Percentiles rank a stretch among this genome's conserved stretches.
Conservation (phyloP, 1,284 basidiomycete species). For the Apiotrichum mycotoxinovorans region DNA sequence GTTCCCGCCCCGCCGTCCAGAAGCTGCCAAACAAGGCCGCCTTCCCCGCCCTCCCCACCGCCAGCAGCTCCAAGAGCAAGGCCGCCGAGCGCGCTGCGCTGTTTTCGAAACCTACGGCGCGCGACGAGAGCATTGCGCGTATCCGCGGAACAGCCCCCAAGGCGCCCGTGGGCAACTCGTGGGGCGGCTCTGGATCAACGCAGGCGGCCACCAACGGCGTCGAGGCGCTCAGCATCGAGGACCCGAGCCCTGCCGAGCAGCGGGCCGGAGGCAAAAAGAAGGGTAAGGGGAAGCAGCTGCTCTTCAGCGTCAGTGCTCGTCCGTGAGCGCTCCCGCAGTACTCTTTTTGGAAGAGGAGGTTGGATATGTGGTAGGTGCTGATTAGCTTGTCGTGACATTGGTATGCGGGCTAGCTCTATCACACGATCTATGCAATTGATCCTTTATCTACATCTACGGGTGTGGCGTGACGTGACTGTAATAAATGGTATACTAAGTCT, state of each 20-base stretch:
- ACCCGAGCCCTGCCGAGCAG: neutral
- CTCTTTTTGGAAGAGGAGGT: too few relatives aligned
- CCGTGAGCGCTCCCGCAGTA: too few relatives aligned
- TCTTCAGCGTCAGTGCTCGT: conserved; percentile 60
- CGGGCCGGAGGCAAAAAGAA: conserved; percentile 51
- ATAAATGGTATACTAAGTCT: too few relatives aligned
- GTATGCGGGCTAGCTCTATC: too few relatives aligned
- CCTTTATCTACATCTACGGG: too few relatives aligned
- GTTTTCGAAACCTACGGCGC: conserved; percentile 56
- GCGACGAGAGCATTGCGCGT: conserved; percentile 65
- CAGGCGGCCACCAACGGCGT: conserved; percentile 12
- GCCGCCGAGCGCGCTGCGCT: conserved; percentile 42
- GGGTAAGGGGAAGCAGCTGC: conserved; percentile 75
- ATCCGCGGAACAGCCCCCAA: conserved; percentile 59
- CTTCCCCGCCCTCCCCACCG: conserved; percentile 62
- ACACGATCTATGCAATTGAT: too few relatives aligned
- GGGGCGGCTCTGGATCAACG: conserved; percentile 20
- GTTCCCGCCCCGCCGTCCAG: conserved; percentile 6
- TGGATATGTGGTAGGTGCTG: too few relatives aligned
- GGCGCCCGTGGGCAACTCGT: conserved; percentile 45
- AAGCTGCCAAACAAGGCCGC: conserved; percentile 51
- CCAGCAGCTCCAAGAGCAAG: conserved; percentile 37
- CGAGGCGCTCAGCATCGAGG: conserved; percentile 21
- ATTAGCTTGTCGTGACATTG: too few relatives aligned
- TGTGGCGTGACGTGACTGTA: too few relatives aligned